These are phyloP conservation scores for Talaromyces nanjingensis DNA, from an alignment of 495 filamentous ascomycete genomes.

Conservation along the genomic window DNA sequence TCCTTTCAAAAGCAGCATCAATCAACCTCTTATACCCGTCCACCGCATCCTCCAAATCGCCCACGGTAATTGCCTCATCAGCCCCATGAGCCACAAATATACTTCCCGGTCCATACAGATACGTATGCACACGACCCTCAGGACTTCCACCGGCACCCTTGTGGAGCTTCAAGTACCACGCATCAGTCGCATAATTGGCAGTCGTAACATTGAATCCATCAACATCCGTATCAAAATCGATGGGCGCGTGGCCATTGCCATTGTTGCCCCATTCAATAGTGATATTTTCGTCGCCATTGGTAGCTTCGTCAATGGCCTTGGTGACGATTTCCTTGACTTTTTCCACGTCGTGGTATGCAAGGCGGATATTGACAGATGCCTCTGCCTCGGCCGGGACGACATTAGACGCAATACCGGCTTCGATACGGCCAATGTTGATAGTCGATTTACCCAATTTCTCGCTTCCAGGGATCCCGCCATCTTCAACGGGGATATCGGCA, in stretches of 20 bases:
- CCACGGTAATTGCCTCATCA: conserved; percentile 68
- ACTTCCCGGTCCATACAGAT: conserved; percentile 82
- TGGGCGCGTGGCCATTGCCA: conserved; percentile 59
- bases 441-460: conserved; percentile 80
- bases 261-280: conserved; percentile 44
- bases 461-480: conserved; percentile 59
- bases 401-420: conserved; percentile 81
- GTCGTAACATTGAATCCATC: conserved; percentile 72
- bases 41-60: conserved; percentile 62
- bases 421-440: conserved; percentile 71
- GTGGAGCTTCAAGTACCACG: conserved; percentile 59
- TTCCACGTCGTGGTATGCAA: conserved; percentile 63
- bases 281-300: conserved; percentile 55
- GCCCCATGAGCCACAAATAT: conserved; percentile 87
- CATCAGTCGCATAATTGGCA: conserved; percentile 91
- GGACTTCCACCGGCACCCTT: conserved; percentile 10
- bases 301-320: conserved; percentile 47
- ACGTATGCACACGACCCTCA: conserved; percentile 54
- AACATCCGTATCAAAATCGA: conserved; percentile 73
- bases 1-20: conserved; percentile 47
- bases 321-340: conserved; percentile 46
- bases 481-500: conserved; percentile 27
- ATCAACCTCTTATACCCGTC: conserved; percentile 66
- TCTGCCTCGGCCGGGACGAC: conserved; percentile 70
- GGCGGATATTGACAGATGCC: conserved; percentile 60